Conservation (phyloP, 768 basidiomycete genomes). For the Hericium rajendrae region DNA sequence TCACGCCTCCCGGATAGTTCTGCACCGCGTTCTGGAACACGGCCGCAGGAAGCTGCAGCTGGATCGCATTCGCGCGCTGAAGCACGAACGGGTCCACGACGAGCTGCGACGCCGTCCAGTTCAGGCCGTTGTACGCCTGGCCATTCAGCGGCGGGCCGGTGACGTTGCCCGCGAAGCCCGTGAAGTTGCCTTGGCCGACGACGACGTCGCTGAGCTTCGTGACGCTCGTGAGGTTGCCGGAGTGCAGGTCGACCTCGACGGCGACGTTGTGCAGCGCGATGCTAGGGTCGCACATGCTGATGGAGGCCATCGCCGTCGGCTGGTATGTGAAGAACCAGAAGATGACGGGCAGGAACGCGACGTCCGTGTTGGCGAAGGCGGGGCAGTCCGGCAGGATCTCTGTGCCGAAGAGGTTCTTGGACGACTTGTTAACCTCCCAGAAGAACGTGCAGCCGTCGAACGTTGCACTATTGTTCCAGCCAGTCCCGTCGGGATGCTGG, state of each 20-base stretch:
- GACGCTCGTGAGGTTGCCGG: constrained; percentile 34
- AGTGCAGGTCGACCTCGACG: constrained; percentile 34
- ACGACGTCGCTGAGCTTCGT: too few relatives aligned
- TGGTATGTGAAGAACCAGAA: constrained; percentile 49
- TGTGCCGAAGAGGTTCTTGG: constrained; percentile 35
- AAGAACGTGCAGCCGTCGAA: constrained; percentile 30
- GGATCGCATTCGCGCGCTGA: constrained; percentile 33
- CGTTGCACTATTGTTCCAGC: constrained; percentile 37
- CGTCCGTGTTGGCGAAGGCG: constrained; percentile 20
- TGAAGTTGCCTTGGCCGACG: constrained; percentile 29
- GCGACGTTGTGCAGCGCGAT: constrained; percentile 36
- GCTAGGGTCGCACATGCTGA: constrained; percentile 37
- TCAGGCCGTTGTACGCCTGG: constrained; percentile 44
- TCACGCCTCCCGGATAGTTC: constrained; percentile 27
- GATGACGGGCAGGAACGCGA: constrained; percentile 37
- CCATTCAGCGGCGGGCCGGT: constrained; percentile 36
- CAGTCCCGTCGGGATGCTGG: constrained; percentile 19
- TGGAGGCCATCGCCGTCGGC: constrained; percentile 30
- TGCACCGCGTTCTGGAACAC: constrained; percentile 37
- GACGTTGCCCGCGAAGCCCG: constrained; percentile 26
- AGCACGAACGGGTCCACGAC: constrained; percentile 29
- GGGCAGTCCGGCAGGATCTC: constrained; percentile 1
- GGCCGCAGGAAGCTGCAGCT: constrained; percentile 40
- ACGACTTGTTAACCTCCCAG: constrained; percentile 31
- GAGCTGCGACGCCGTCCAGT: constrained; percentile 32